Evolutionary conservation across 2,329 filamentous ascomycete genomes (phyloP), one percentile per base, ranked within the genome.

Genomic region (Nakataea oryzae): DNA sequence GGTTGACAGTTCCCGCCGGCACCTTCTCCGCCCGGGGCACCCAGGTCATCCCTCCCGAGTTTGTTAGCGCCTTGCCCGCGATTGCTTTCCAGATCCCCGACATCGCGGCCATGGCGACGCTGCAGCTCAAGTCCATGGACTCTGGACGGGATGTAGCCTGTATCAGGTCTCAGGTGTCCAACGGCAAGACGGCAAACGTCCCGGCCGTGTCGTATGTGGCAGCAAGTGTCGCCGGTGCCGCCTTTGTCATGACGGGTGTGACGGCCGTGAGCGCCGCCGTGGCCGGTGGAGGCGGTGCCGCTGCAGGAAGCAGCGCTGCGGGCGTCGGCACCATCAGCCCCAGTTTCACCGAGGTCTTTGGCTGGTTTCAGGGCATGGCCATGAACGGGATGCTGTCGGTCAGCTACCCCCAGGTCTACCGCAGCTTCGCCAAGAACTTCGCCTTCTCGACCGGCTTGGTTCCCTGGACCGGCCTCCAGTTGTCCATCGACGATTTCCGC

Each of bases 311-410:
- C 47, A 74, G 74, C 24, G 76, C 76, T 57, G 79, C 78, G 24
- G 89, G 87, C 17, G 79, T 81, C 14, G 80, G 85, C 2, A 81
- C 88, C 13, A 79, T 87, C 54, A 95, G 91, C 68, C 95, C 95
- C 29, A 90, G 88, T 61, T 97, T 97, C 72, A 82, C 81, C 57
- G 91, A 97, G 70, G 86, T 96, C 58, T 83, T 96, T 67, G 86
- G 88, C 65, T 96, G 90, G 85, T 96, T 97, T 74, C 93, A 97
- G 75, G 88, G 89, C 59, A 89, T 97, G 81, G 92, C 95, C 30
- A 89, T 95, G 79, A 97, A 95, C 74, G 93, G 95, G 66, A 97
- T 97, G 95, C 81, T 96, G 73, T 96, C 90, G 64, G 93, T 96
- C 69, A 85, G 87, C 69, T 92, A 96, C 67, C 95, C 95, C 4